These are phyloP conservation scores for Colletotrichum sp. DNA, from an alignment of 2,329 filamentous ascomycete species.

Conservation along the genomic window DNA sequence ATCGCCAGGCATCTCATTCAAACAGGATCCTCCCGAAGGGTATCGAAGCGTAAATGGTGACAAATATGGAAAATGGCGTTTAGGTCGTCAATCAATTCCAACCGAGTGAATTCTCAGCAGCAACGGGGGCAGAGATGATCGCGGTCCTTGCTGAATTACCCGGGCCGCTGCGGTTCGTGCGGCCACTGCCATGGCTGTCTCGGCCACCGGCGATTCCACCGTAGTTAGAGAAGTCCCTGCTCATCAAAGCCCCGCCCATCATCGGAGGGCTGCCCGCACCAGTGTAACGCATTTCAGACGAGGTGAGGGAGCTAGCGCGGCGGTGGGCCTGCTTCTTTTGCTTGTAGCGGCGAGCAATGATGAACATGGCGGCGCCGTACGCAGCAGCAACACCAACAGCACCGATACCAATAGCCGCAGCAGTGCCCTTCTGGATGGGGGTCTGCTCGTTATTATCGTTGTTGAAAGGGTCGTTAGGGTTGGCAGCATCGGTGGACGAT, in stretches of 20 bases:
- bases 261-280: slow-evolving; percentile 59
- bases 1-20: slow-evolving; percentile 14
- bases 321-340: slow-evolving; percentile 80
- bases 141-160: slow-evolving; percentile 61
- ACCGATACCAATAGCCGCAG: slow-evolving; percentile 75
- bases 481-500: slow-evolving; percentile 37
- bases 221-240: slow-evolving; percentile 61
- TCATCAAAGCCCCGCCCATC: slow-evolving; percentile 73
- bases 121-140: slow-evolving; percentile 87
- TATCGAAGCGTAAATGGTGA: slow-evolving; percentile 24
- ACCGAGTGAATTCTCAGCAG: slow-evolving; percentile 91
- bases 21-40: slow-evolving; percentile 23
- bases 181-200: slow-evolving; percentile 71
- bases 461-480: slow-evolving; percentile 48
- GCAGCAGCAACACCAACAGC: slow-evolving; percentile 79
- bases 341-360: slow-evolving; percentile 89
- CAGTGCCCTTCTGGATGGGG: slow-evolving; percentile 66
- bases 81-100: slow-evolving; percentile 75
- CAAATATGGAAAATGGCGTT: slow-evolving; percentile 26
- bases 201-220: slow-evolving; percentile 54
- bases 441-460: slow-evolving; percentile 54
- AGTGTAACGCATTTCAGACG: slow-evolving; percentile 59
- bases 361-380: slow-evolving; percentile 95
- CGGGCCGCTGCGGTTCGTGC: slow-evolving; percentile 50
- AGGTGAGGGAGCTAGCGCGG: slow-evolving; percentile 75